These are phyloP conservation scores for Filobasidium wieringae DNA, from an alignment of 768 basidiomycete species.

Conservation along the genomic window DNA sequence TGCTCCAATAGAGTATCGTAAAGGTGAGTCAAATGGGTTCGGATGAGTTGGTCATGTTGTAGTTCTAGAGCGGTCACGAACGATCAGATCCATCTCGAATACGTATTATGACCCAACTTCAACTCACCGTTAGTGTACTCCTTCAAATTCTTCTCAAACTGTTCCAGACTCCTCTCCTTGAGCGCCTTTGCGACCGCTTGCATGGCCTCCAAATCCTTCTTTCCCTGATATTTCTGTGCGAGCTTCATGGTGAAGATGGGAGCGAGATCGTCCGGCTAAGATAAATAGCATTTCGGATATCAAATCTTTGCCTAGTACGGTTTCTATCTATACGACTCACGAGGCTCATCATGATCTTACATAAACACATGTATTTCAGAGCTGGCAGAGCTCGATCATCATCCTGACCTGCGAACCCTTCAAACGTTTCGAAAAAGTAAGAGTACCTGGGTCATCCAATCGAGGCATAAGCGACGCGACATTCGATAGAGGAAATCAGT, in stretches of 20 bases:
- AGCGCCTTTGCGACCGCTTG: slow-evolving; percentile 89
- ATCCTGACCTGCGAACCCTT: slow-evolving; percentile 68
- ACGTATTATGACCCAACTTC: neutral
- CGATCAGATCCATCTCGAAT: neutral
- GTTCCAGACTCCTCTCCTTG: slow-evolving; percentile 72
- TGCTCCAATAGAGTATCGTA: slow-evolving; percentile 96
- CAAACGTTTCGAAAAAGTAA: slow-evolving; percentile 95
- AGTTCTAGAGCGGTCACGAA: slow-evolving; percentile 50
- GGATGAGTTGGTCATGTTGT: slow-evolving; percentile 87
- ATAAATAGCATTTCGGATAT: neutral
- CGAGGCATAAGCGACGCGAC: neutral
- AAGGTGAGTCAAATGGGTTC: slow-evolving; percentile 80
- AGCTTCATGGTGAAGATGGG: slow-evolving; percentile 75
- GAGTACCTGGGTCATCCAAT: slow-evolving; percentile 51
- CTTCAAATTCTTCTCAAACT: slow-evolving; percentile 75
- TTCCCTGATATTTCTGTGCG: slow-evolving; percentile 71
- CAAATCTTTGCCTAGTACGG: too few relatives aligned
- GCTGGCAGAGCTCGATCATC: slow-evolving; percentile 66
- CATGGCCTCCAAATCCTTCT: slow-evolving; percentile 89
- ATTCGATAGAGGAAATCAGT: neutral
- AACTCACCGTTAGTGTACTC: slow-evolving; percentile 67
- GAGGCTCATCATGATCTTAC: slow-evolving; percentile 94
- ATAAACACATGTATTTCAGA: slow-evolving; percentile 94
- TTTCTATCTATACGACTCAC: slow-evolving; percentile 52
- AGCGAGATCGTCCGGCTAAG: slow-evolving; percentile 83